A percentile compares a stretch with the other conserved stretches of the same genome.
phyloP scores from a whole-genome alignment of 768 basidiomycete genomes.

The Nevesoporus exiguus region DNA sequence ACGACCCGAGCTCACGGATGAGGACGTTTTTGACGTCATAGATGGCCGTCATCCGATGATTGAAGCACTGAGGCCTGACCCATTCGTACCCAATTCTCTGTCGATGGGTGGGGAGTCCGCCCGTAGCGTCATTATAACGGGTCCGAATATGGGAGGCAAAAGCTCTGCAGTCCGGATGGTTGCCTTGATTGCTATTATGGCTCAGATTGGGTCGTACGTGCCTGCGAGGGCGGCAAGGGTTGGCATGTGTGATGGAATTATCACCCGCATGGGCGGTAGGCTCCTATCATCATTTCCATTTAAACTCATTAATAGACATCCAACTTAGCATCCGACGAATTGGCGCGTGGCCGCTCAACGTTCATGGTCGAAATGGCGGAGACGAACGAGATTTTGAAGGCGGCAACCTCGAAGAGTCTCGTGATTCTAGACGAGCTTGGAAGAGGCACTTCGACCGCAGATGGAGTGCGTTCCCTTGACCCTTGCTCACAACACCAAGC shows the following conservation, averaged over 20 bases:
- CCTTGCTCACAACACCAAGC: background rate
- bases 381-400: slow-evolving; percentile 82
- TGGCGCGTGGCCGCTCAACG: slow-evolving; percentile 82
- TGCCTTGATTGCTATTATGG: slow-evolving; percentile 68
- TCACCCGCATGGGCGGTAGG: slow-evolving; percentile 88
- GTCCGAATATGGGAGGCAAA: slow-evolving; percentile 88
- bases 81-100: slow-evolving; percentile 84
- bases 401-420: slow-evolving; percentile 70
- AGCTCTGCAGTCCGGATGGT: slow-evolving; percentile 80
- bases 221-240: slow-evolving; percentile 74
- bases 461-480: slow-evolving; percentile 54
- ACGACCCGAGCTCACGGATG: slow-evolving; percentile 70
- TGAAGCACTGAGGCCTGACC: slow-evolving; percentile 69
- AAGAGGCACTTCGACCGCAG: slow-evolving; percentile 88
- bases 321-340: slow-evolving; percentile 74
- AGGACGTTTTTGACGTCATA: slow-evolving; percentile 64
- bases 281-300: background rate
- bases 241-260: slow-evolving; percentile 78
- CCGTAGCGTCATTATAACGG: slow-evolving; percentile 71
- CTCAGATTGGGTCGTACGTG: slow-evolving; percentile 92
- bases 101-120: slow-evolving; percentile 53
- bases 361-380: slow-evolving; percentile 98
- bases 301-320: background rate
- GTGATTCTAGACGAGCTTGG: slow-evolving; percentile 92
- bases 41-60: slow-evolving; percentile 95